phyloP scores from a whole-genome alignment of 2,329 filamentous ascomycete genomes.

The Davidsoniella virescens region DNA sequence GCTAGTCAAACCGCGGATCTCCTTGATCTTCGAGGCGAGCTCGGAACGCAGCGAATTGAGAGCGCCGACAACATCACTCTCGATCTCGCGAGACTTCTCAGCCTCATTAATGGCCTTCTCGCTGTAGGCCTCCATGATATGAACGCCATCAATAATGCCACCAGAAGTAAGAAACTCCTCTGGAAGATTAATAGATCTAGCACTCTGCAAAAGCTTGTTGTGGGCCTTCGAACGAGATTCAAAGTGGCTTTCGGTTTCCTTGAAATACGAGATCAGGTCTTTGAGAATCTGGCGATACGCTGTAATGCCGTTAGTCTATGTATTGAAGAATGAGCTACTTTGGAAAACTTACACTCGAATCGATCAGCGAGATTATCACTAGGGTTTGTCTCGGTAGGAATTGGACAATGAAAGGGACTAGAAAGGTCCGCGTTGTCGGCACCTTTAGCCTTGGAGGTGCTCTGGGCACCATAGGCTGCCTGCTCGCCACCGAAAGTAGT shows the following conservation, averaged over 20 bases:
- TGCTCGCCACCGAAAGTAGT: not conserved
- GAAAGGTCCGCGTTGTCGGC: conserved; percentile 20
- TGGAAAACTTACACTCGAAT: conserved; percentile 56
- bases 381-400: conserved; percentile 73
- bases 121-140: conserved; percentile 69
- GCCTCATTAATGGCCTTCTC: conserved; percentile 64
- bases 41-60: conserved; percentile 75
- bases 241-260: conserved; percentile 79
- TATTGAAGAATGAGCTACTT: not conserved
- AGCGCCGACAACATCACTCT: conserved; percentile 78
- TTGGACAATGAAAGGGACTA: conserved; percentile 77
- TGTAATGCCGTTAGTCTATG: conserved; percentile 21
- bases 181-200: conserved; percentile 65
- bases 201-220: conserved; percentile 64
- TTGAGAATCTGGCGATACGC: conserved; percentile 93
- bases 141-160: conserved; percentile 75
- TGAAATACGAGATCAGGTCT: conserved; percentile 84
- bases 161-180: conserved; percentile 61
- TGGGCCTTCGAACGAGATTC: conserved; percentile 71
- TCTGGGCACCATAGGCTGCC: not conserved
- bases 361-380: conserved; percentile 75
- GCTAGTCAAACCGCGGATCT: conserved; percentile 82
- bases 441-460: not conserved
- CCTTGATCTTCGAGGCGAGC: conserved; percentile 90
- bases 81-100: conserved; percentile 78